Evolutionary conservation across 2,329 filamentous ascomycete species (phyloP).

Genomic region (Mycosphaerelloides madeirae): DNA sequence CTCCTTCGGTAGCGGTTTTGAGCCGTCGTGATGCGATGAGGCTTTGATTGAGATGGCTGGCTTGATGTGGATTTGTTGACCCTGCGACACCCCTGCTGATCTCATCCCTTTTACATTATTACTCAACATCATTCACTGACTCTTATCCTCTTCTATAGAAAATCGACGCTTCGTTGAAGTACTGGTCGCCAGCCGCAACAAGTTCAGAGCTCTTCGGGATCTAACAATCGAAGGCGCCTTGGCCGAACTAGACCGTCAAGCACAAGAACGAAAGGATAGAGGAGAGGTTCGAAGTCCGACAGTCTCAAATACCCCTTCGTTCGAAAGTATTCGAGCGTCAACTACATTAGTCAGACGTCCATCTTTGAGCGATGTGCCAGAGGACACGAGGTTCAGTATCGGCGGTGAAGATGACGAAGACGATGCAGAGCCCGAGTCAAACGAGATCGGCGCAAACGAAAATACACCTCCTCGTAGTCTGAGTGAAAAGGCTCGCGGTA

Average conservation of each 20-base stretch:
- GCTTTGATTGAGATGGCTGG: too few relatives aligned
- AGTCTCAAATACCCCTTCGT: slow-evolving; percentile 51
- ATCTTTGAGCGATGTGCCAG: slow-evolving; percentile 63
- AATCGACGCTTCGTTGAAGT: slow-evolving; percentile 79
- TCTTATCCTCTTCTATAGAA: slow-evolving; percentile 42
- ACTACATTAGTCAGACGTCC: slow-evolving; percentile 55
- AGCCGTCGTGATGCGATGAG: neutral
- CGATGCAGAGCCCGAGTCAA: slow-evolving; percentile 42
- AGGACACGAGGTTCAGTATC: slow-evolving; percentile 83
- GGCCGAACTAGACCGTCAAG: slow-evolving; percentile 80
- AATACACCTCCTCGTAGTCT: slow-evolving; percentile 62
- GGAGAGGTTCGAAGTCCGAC: slow-evolving; percentile 27
- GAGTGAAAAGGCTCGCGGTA: slow-evolving; percentile 95
- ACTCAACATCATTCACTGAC: too few relatives aligned
- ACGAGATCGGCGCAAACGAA: slow-evolving; percentile 56
- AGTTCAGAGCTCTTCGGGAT: slow-evolving; percentile 76
- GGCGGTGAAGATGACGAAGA: slow-evolving; percentile 73
- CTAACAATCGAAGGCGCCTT: slow-evolving; percentile 91
- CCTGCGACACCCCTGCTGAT: too few relatives aligned
- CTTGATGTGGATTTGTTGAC: too few relatives aligned
- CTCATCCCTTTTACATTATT: too few relatives aligned
- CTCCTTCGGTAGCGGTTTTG: neutral
- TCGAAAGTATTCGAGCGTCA: slow-evolving; percentile 58
- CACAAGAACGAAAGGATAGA: slow-evolving; percentile 59
- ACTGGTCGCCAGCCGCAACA: slow-evolving; percentile 72